Percentiles rank a stretch among this genome's conserved stretches.
Conservation (phyloP, 768 basidiomycete genomes). For the Pseudohyphozyma bogoriensis region DNA sequence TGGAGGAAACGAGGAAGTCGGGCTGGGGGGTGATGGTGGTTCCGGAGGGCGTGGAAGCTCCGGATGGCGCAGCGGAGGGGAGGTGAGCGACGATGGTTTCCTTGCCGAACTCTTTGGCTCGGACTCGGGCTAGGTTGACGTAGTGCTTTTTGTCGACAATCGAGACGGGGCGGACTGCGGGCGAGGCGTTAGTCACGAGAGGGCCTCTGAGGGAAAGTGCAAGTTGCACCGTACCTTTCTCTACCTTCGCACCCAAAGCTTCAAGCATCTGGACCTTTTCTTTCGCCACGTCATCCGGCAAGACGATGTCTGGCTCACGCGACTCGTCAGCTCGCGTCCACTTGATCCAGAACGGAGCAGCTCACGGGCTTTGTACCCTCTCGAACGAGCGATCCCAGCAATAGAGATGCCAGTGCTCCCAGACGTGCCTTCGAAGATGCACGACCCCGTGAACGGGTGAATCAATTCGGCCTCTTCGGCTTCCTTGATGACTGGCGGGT, state of each 20-base stretch:
- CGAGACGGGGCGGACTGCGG: constrained; percentile 69
- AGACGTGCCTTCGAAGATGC: constrained; percentile 94
- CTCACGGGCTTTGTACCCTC: constrained; percentile 31
- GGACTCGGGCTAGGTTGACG: constrained; percentile 72
- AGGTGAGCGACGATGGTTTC: constrained; percentile 2
- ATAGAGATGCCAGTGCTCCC: constrained; percentile 94
- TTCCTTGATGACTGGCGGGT: constrained; percentile 71
- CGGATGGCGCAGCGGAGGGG: neutral
- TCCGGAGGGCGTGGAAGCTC: neutral
- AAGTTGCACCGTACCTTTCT: constrained; percentile 41
- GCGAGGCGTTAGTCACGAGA: neutral
- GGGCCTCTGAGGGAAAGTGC: neutral
- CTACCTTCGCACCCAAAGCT: constrained; percentile 78
- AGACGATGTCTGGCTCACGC: constrained; percentile 1
- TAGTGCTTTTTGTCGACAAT: constrained; percentile 91
- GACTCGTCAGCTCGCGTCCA: neutral
- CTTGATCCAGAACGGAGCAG: neutral
- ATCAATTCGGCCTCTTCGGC: constrained; percentile 76
- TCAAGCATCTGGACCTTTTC: constrained; percentile 81
- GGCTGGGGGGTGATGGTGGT: neutral
- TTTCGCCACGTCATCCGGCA: constrained; percentile 43
- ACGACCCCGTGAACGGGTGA: constrained; percentile 73
- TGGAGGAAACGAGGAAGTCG: constrained; percentile 11
- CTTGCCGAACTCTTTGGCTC: constrained; percentile 62
- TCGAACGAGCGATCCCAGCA: constrained; percentile 62